These are phyloP conservation scores for Grosmannia huntii DNA, from an alignment of 2,329 filamentous ascomycete species.

Conservation along the genomic window DNA sequence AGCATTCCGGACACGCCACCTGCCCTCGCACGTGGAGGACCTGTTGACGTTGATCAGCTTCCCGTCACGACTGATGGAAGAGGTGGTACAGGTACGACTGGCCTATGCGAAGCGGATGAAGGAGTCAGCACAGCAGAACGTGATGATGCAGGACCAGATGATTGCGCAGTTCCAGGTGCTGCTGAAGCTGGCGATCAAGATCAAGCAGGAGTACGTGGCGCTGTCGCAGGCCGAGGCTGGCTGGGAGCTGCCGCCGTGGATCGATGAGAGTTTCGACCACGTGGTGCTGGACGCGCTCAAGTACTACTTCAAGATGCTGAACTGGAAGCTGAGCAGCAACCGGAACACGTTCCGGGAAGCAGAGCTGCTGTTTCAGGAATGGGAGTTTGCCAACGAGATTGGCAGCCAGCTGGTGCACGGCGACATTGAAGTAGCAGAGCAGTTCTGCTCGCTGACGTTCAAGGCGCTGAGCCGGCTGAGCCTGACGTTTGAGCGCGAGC, in stretches of 20 bases:
- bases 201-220: conserved; percentile 76
- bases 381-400: conserved; percentile 93
- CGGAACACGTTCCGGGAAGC: conserved; percentile 99
- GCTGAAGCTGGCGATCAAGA: conserved; percentile 78
- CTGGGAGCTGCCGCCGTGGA: conserved; percentile 91
- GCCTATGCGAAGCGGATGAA: conserved; percentile 92
- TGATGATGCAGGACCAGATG: conserved; percentile 95
- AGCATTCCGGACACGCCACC: conserved; percentile 74
- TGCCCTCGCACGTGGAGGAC: conserved; percentile 94
- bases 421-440: conserved; percentile 92
- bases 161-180: conserved; percentile 92
- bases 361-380: conserved; percentile 92
- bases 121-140: conserved; percentile 81
- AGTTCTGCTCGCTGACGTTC: conserved; percentile 87
- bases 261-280: conserved; percentile 90
- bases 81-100: conserved; percentile 85
- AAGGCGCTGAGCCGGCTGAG: conserved; percentile 84
- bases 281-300: conserved; percentile 86
- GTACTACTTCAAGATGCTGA: conserved; percentile 97
- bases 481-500: conserved; percentile 80
- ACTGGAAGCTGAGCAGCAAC: conserved; percentile 94
- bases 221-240: conserved; percentile 80
- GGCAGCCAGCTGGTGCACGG: conserved; percentile 84
- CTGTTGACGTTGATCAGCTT: conserved; percentile 94
- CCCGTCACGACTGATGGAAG: conserved; percentile 86